Conservation (phyloP, 2,329 filamentous ascomycete species). For the Exophiala calicioides region DNA sequence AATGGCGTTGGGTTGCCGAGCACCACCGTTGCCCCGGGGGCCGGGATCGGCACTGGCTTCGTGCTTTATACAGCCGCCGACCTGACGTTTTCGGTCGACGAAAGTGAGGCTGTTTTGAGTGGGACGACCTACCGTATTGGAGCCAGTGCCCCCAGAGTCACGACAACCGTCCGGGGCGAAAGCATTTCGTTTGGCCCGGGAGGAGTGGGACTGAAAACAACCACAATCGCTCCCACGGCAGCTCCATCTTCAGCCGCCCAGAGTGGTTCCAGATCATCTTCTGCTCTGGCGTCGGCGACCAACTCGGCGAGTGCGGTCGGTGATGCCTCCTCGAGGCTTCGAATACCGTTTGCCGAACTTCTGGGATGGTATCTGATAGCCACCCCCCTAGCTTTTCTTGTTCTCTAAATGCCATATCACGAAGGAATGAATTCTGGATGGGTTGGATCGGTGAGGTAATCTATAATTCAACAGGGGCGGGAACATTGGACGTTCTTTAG, state of each 20-base stretch:
- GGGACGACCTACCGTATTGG: conserved; percentile 56
- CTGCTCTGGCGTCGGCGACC: conserved; percentile 11
- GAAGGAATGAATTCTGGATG: conserved; percentile 5
- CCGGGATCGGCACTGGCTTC: conserved; percentile 12
- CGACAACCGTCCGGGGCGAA: conserved; percentile 52
- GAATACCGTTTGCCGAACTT: not conserved
- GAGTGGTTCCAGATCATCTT: conserved; percentile 4
- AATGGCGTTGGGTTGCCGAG: conserved; percentile 30
- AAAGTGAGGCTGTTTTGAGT: conserved; percentile 46
- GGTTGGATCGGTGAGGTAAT: conserved; percentile 4
- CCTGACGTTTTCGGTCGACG: conserved; percentile 31
- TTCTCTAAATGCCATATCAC: conserved; percentile 6
- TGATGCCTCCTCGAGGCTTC: not conserved
- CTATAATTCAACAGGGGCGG: not conserved
- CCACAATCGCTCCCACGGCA: conserved; percentile 37
- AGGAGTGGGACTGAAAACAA: conserved; percentile 49
- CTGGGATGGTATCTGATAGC: conserved; percentile 10
- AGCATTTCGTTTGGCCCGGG: conserved; percentile 54
- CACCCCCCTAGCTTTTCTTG: conserved; percentile 7
- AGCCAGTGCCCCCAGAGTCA: conserved; percentile 41
- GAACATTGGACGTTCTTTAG: conserved; percentile 2
- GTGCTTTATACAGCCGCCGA: conserved; percentile 25
- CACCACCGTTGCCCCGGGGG: conserved; percentile 28
- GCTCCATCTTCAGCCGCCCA: conserved; percentile 10
- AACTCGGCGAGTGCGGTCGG: conserved; percentile 1